Percentiles rank a stretch among this genome's conserved stretches.
Conservation (phyloP, 1,284 basidiomycete species). For the Pseudozyma pruni region DNA sequence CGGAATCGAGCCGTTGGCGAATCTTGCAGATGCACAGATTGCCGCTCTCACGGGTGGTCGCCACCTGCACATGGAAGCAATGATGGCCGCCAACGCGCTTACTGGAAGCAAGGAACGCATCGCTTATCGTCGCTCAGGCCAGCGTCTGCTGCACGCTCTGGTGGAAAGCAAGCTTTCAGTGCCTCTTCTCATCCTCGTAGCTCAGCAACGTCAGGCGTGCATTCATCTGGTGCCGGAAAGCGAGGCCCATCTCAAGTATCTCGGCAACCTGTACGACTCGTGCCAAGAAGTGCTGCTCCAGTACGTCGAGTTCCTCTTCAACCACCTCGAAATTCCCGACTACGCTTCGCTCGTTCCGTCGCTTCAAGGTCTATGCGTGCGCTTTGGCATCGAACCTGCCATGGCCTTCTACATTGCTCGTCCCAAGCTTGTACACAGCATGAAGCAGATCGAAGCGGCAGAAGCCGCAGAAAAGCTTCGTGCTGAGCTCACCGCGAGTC, state of each 20-base stretch:
- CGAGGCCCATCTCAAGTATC: constrained; percentile 64
- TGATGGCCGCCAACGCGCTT: constrained; percentile 67
- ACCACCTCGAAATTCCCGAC: constrained; percentile 50
- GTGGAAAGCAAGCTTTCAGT: constrained; percentile 51
- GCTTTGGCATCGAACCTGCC: constrained; percentile 62
- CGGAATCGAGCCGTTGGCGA: constrained; percentile 77
- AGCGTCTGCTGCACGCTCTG: constrained; percentile 52
- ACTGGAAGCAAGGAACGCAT: constrained; percentile 51
- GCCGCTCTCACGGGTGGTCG: constrained; percentile 89
- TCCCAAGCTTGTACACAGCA: constrained; percentile 55
- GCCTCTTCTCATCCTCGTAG: constrained; percentile 62
- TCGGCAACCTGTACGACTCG: constrained; percentile 64
- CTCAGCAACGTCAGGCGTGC: constrained; percentile 65
- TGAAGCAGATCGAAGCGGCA: constrained; percentile 45
- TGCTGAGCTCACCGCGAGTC: constrained; percentile 50
- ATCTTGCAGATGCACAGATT: constrained; percentile 86
- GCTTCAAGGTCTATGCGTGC: constrained; percentile 43
- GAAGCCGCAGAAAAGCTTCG: constrained; percentile 48
- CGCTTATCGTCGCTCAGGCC: constrained; percentile 50
- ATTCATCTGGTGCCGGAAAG: constrained; percentile 59
- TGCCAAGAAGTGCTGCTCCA: constrained; percentile 64
- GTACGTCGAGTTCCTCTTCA: constrained; percentile 64
- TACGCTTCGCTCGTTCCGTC: constrained; percentile 57
- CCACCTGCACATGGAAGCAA: constrained; percentile 83
- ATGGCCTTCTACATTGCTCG: constrained; percentile 64